Conservation (phyloP, 345 rosid genomes). For the Corymbia maculata region DNA sequence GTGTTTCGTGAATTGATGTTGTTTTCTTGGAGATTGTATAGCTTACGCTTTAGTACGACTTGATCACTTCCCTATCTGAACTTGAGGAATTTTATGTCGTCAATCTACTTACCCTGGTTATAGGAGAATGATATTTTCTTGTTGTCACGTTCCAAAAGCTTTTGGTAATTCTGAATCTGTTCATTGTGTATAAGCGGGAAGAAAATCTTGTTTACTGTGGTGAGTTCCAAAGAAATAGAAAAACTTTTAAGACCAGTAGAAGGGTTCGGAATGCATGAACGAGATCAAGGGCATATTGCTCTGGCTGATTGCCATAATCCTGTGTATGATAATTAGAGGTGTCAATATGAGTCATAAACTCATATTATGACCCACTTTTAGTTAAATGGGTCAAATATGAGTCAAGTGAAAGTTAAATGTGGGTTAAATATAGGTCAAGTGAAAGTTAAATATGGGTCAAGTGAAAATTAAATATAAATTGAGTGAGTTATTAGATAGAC, state of each 20-base stretch:
- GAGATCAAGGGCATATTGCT: background rate
- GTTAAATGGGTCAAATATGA: too few species aligned
- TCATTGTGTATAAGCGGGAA: background rate
- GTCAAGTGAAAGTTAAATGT: too few species aligned
- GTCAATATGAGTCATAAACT: too few species aligned
- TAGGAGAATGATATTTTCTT: background rate
- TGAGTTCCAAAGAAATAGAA: background rate
- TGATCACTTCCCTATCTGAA: background rate
- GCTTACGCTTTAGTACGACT: background rate
- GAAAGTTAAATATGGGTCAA: too few species aligned
- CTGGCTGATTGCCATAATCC: background rate
- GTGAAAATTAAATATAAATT: too few species aligned
- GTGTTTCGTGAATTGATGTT: background rate
- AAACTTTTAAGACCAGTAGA: background rate
- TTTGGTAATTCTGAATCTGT: background rate
- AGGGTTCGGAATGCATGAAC: background rate
- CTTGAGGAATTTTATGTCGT: background rate
- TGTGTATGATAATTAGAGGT: background rate
- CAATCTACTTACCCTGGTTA: background rate
- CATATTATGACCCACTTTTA: too few species aligned
- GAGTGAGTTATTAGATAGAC: too few species aligned
- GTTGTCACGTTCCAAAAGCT: background rate
- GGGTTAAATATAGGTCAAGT: too few species aligned
- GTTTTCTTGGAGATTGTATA: background rate
- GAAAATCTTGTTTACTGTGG: background rate